Base-by-base conservation (phyloP, 2,329 filamentous ascomycete genomes). In the Fusarium piperis region DNA sequence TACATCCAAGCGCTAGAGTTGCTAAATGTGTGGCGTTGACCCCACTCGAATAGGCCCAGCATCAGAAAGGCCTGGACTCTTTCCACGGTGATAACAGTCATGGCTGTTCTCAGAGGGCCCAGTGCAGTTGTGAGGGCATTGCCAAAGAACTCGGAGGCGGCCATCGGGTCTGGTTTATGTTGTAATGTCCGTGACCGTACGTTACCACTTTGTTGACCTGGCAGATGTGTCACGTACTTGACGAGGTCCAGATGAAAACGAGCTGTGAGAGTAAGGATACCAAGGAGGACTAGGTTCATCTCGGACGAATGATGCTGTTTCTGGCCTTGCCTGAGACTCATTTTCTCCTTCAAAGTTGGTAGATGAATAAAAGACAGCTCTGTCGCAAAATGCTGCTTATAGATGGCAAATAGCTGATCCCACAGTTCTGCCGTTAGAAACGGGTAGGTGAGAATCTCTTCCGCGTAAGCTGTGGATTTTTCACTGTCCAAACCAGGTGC, bases 281-380 rank as follows among this genome's bases (percentile, higher is more conserved):
- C 91, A 6, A 93, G 81, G 4, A 93, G 81, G 10, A 93, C 79
- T 67, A 92, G 75, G 76, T 89, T 85, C 75, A 86, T 80, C 78
- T 90, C 82, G 33, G 85, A 78, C n/a, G 78, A 79, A 23, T 79
- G 73, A 51, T 83, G 81, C 39, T 78, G 73, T 36, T 83, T 55
- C 18, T 63, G 77, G 73, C 79, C 59, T 80, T 81, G 64, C 81
- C 81, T 82, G 70, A 81, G 80, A n/a, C 81, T 82, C 68, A 87
- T 81, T 62, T 83, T 84, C 66, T 86, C 84, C 72, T 86, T 87
- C 71, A 93, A 88, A 0, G 88, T 91, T 3, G 89, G 87, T 6
- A 91, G 83, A 76, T 94, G 92, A 9, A 94, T 79, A 75, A 94
- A 94, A 0, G 92, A 89, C 39, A 94, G 85, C 76, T 94, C 92